A percentile compares a stretch with the other conserved stretches of the same genome.
Evolutionary conservation across 108 stramenopile genomes (phyloP).

Genomic region (Nitzschia sp.): DNA sequence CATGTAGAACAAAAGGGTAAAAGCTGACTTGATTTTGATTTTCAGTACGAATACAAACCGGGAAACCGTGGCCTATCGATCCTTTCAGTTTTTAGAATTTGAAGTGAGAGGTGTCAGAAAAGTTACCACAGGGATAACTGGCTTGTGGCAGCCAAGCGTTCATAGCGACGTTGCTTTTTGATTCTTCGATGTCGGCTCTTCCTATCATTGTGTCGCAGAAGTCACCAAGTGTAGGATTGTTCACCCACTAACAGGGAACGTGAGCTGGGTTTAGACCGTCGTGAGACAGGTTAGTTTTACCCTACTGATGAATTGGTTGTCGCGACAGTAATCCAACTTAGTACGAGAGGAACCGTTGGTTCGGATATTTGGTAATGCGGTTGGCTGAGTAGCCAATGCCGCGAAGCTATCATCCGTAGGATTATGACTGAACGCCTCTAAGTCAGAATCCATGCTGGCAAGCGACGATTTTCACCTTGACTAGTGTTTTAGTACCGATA

Average conservation of each 20-base stretch:
- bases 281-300: slow-evolving; percentile 98
- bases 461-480: slow-evolving; percentile 82
- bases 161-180: slow-evolving; percentile 91
- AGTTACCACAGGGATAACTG: slow-evolving; percentile 99
- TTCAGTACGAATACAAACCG: slow-evolving; percentile 95
- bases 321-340: slow-evolving; percentile 97
- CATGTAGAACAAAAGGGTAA: slow-evolving; percentile 87
- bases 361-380: slow-evolving; percentile 94
- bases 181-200: slow-evolving; percentile 96
- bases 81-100: slow-evolving; percentile 94
- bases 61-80: slow-evolving; percentile 97
- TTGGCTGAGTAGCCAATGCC: slow-evolving; percentile 91
- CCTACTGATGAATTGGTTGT: slow-evolving; percentile 91
- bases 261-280: slow-evolving; percentile 98
- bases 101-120: slow-evolving; percentile 97
- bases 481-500: slow-evolving; percentile 76
- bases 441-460: slow-evolving; percentile 95
- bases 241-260: slow-evolving; percentile 96
- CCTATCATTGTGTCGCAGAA: slow-evolving; percentile 96
- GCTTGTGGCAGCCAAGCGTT: slow-evolving; percentile 94
- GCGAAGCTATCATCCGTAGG: slow-evolving; percentile 93
- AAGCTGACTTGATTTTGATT: slow-evolving; percentile 96
- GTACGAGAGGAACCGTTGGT: slow-evolving; percentile 99
- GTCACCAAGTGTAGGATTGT: slow-evolving; percentile 97
- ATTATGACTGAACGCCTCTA: slow-evolving; percentile 96